A percentile compares a stretch with the other conserved stretches of the same genome.
Evolutionary conservation across 108 stramenopile species (phyloP).

Genomic region (Craspedostauros australis): DNA sequence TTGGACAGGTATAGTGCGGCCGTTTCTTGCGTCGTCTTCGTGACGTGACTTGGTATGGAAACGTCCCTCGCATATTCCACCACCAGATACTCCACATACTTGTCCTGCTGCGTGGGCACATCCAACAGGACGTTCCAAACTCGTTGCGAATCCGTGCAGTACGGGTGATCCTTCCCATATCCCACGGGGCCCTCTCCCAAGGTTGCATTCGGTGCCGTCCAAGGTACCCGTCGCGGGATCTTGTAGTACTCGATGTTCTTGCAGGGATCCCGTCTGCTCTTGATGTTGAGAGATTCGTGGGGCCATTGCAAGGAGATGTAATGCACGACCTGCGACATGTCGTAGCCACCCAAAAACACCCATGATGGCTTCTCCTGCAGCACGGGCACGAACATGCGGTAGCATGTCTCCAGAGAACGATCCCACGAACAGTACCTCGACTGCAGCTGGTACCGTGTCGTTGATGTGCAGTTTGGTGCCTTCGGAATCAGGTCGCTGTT

Average conservation of each 20-base stretch:
- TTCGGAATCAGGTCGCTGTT: too few species aligned
- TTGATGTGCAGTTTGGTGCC: too few species aligned
- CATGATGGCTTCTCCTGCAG: constrained; percentile 4
- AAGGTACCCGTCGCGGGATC: constrained; percentile 13
- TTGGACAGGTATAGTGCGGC: constrained; percentile 5
- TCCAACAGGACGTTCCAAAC: constrained; percentile 10
- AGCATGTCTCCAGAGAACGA: neutral
- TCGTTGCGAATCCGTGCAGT: constrained; percentile 14
- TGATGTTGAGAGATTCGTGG: neutral
- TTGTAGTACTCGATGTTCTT: constrained; percentile 12
- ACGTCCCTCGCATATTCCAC: constrained; percentile 26
- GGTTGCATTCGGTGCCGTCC: constrained; percentile 6
- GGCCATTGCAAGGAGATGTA: constrained; percentile 13
- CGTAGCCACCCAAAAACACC: constrained; percentile 18
- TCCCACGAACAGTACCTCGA: constrained; percentile 15
- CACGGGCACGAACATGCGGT: neutral
- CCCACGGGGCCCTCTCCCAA: constrained; percentile 15
- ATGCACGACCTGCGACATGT: constrained; percentile 6
- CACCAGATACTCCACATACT: constrained; percentile 21
- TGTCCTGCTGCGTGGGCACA: too few species aligned
- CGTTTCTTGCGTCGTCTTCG: constrained; percentile 25
- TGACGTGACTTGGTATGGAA: constrained; percentile 5
- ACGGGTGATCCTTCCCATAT: constrained; percentile 5
- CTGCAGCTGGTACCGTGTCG: too few species aligned
- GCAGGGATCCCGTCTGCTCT: constrained; percentile 8